Evolutionary conservation across 2,329 filamentous ascomycete genomes (phyloP), one percentile per base, ranked within the genome.

Genomic region (Elsinoe fawcettii): DNA sequence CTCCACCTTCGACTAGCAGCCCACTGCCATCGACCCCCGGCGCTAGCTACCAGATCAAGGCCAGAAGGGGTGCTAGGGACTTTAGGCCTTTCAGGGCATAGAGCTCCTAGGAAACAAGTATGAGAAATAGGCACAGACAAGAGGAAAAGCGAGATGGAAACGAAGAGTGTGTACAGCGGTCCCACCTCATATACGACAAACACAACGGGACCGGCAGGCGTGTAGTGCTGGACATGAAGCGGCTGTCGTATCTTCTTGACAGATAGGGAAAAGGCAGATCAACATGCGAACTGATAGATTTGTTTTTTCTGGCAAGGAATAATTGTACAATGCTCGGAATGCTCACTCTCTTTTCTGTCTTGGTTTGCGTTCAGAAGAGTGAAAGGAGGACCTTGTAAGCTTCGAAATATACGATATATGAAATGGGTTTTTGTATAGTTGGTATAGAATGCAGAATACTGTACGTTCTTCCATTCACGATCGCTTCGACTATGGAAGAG

Each of bases 141-240:
- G 25, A 49, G 14, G 16, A 5, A 16, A 44, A 44, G 16, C 2
- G 39, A 23, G 16, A 44, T 23, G 39, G 5, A 14, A 37, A 12
- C 3, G 34, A 37, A 37, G 34, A 12, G 34, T n/a, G 11, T 37
- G 34, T 37, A 37, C 34, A 37, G 34, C 34, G 34, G 34, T 37
- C 34, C 14, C 34, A 37, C 9, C 34, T n/a, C 9, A 37, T 14
- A 23, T 20, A 23, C 16, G n/a, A 20, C 7, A 8, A n/a, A 44
- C 27, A 44, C 4, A 44, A 22, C 14, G 41, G 9, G 41, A 44
- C 18, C 18, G 22, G 41, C 39, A 44, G 39, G 18, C 23, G 44
- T 49, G 44, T 49, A 49, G 23, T 49, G 44, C 44, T 49, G 44
- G 44, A 49, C 44, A 49, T 49, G 44, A 49, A 49, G 23, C 44